phyloP scores from a whole-genome alignment of 345 rosid genomes.

The Excoecaria cochinchinensis region DNA sequence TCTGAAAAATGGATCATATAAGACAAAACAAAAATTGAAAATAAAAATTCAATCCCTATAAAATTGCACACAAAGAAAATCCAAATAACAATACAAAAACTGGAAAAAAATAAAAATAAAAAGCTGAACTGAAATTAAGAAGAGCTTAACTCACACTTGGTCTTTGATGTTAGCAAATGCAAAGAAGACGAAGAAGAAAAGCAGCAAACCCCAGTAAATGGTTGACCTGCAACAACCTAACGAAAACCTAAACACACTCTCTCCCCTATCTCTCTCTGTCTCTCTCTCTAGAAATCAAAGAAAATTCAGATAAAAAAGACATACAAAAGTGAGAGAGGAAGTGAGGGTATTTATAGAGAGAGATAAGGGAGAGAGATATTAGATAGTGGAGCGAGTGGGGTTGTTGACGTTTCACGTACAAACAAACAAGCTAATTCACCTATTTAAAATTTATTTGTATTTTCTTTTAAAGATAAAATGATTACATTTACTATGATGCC shows the following conservation, averaged over 20 bases:
- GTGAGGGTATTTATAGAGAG: slow-evolving; percentile 1
- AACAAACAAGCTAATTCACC: no score
- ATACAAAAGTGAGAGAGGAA: background rate
- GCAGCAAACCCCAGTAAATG: background rate
- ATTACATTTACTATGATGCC: background rate
- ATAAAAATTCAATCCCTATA: no score
- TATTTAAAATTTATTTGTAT: background rate
- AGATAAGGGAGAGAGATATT: background rate
- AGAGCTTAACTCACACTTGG: background rate
- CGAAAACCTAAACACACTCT: no score
- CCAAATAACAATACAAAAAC: background rate
- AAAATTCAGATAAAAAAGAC: background rate
- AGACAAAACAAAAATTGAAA: no score
- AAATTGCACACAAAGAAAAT: background rate
- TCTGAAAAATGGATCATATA: no score
- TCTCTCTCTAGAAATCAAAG: background rate
- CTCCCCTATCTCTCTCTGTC: background rate
- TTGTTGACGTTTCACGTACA: slow-evolving; percentile 1
- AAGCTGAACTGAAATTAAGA: no score
- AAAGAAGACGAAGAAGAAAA: background rate
- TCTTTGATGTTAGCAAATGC: background rate
- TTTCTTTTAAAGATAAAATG: background rate
- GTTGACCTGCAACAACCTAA: slow-evolving; percentile 1
- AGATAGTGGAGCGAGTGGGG: background rate
- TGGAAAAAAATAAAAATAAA: no score